Evolutionary conservation across 306 rosid genomes (phyloP).

Genomic region (Trifolium fragiferum): DNA sequence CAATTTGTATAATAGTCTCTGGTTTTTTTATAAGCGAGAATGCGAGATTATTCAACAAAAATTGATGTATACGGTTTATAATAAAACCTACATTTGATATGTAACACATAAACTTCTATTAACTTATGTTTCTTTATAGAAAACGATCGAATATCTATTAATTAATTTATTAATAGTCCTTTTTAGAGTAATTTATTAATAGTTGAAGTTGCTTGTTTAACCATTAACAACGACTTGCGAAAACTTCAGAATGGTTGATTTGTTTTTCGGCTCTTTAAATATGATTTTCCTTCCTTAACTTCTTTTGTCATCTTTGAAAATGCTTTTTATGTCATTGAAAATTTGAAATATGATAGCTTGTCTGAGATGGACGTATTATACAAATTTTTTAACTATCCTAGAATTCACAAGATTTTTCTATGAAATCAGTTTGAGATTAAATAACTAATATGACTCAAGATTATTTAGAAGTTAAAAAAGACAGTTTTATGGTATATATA

Average conservation of each 20-base stretch:
- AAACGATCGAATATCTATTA: too few species aligned
- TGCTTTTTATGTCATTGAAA: background rate
- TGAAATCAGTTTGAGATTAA: background rate
- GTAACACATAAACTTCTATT: too few species aligned
- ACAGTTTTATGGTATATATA: too few species aligned
- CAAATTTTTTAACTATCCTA: background rate
- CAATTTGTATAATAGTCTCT: too few species aligned
- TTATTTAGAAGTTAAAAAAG: background rate
- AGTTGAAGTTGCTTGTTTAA: background rate
- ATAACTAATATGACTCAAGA: background rate
- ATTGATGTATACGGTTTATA: too few species aligned
- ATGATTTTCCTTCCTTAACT: background rate
- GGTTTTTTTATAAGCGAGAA: too few species aligned
- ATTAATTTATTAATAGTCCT: too few species aligned
- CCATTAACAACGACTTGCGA: background rate
- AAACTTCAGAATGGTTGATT: background rate
- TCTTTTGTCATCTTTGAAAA: slow-evolving; percentile 4
- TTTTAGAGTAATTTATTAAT: background rate
- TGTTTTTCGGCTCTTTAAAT: background rate
- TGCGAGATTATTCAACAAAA: too few species aligned
- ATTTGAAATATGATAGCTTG: background rate
- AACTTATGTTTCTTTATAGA: too few species aligned
- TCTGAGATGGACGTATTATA: background rate
- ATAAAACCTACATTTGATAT: too few species aligned
- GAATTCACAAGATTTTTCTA: background rate